Percentiles rank a stretch among this genome's conserved stretches.
phyloP scores from a whole-genome alignment of 2,329 filamentous ascomycete genomes.

The Pseudogymnoascus sp. region DNA sequence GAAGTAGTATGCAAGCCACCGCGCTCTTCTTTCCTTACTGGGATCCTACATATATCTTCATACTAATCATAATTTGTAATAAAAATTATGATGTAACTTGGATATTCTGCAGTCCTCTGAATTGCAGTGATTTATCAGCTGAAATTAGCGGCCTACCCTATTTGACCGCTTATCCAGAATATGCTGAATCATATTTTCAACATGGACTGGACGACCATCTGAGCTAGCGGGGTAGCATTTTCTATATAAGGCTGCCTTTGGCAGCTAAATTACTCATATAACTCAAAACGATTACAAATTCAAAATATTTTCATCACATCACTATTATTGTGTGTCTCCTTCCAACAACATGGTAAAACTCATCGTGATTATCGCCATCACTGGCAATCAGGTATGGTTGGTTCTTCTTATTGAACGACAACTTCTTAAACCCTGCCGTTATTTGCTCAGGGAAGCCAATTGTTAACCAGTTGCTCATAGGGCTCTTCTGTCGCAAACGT shows the following conservation, averaged over 20 bases:
- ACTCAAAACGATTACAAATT: not conserved
- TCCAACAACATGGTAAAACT: conserved; percentile 14
- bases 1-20: not conserved
- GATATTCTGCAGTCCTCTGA: not conserved
- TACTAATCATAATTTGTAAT: not conserved
- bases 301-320: too few relatives aligned
- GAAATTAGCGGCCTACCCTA: not conserved
- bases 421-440: not conserved
- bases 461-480: conserved; percentile 26
- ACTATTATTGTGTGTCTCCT: not conserved
- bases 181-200: not conserved
- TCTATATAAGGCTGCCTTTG: not conserved
- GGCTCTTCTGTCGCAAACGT: conserved; percentile 42
- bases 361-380: conserved; percentile 12
- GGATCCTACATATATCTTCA: not conserved
- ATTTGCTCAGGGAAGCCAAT: not conserved
- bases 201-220: not conserved
- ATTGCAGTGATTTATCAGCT: not conserved
- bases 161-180: not conserved
- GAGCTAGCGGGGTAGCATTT: not conserved
- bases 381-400: conserved; percentile 7
- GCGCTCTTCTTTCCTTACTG: not conserved
- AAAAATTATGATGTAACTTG: not conserved
- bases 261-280: not conserved
- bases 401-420: not conserved